Conservation (phyloP, 305 asterid genomes). For the Nicotiana rustica region DNA sequence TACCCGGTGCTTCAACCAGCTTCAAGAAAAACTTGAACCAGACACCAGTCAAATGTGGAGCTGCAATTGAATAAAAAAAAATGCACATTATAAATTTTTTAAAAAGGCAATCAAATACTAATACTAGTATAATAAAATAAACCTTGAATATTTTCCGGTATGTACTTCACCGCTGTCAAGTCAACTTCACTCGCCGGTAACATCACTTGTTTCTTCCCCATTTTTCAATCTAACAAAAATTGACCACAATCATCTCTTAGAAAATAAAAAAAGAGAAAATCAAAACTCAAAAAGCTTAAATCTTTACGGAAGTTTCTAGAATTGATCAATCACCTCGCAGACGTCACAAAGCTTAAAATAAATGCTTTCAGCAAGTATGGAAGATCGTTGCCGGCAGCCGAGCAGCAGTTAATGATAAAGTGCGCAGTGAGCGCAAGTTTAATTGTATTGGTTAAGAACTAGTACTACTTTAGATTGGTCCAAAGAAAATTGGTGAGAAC, state of each 20-base stretch:
- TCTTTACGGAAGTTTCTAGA: background rate
- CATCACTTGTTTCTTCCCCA: slow-evolving; percentile 86
- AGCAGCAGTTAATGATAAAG: background rate
- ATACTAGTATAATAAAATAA: background rate
- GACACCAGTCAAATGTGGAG: slow-evolving; percentile 92
- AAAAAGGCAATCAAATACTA: background rate
- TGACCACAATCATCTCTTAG: background rate
- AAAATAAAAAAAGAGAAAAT: background rate
- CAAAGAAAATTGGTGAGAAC: background rate
- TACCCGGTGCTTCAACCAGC: slow-evolving; percentile 67
- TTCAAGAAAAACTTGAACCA: slow-evolving; percentile 65
- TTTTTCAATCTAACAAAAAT: slow-evolving; percentile 36
- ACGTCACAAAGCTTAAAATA: background rate
- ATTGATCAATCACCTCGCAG: background rate
- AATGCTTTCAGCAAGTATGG: background rate
- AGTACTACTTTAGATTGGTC: background rate
- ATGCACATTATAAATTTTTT: background rate
- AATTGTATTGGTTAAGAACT: no score
- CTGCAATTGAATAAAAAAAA: slow-evolving; percentile 46
- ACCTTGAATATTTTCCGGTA: slow-evolving; percentile 74
- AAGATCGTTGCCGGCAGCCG: background rate
- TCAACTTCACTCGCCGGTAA: slow-evolving; percentile 79
- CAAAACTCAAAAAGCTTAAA: background rate
- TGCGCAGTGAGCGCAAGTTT: background rate
- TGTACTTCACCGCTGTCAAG: slow-evolving; percentile 65